Evolutionary conservation across 371 early-diverging fungal genomes (phyloP), one percentile per base, ranked within the genome.

Genomic region (Nematocida sp.): DNA sequence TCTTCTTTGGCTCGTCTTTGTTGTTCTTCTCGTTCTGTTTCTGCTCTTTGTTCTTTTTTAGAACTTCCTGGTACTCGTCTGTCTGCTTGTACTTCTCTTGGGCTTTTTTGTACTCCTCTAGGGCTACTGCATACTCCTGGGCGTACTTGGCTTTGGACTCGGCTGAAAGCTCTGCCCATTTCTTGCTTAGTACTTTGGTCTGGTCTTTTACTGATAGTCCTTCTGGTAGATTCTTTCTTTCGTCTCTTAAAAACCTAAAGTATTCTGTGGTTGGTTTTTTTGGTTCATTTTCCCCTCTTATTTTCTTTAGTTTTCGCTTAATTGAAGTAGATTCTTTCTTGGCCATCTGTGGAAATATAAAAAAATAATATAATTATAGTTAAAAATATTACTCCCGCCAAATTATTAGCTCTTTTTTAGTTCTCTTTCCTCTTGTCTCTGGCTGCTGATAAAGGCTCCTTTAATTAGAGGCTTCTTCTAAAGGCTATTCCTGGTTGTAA

Each of bases 271-370:
- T 54, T 40, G 81, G 81, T 32, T 76, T 63, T 76, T 83, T 83
- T 41, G 83, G 83, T 38, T 78, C 80, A 78, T 83, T 83, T 43
- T 53, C 32, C n/a, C 81, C 80, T 53, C 80, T 77, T 21, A 66
- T 57, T 64, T 64, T 81, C 75, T 83, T 79, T 9, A 55, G 55
- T 47, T 63, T 77, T 35, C 54, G 53, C 7, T 38, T 76, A 32
- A 51, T 45, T 38, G 58, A 37, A 32, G 35, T 32, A 47, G 74
- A 55, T n/a, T 51, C 51, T n/a, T 35, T 60, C 37, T 47, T 52
- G 60, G 60, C 60, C 60, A 23, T 9, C 7, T 27, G 43, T 48
- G 52, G 35, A 70, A 70, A 70, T 49, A 60, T 53, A 45, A 23
- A 47, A 27, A 65, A 54, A 47, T 55, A 38, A 66, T 9, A 40